Percentiles rank a stretch among this genome's conserved stretches.
These are phyloP conservation scores for Gossypium longicalyx DNA, from an alignment of 345 rosid genomes.

Conservation along the genomic window DNA sequence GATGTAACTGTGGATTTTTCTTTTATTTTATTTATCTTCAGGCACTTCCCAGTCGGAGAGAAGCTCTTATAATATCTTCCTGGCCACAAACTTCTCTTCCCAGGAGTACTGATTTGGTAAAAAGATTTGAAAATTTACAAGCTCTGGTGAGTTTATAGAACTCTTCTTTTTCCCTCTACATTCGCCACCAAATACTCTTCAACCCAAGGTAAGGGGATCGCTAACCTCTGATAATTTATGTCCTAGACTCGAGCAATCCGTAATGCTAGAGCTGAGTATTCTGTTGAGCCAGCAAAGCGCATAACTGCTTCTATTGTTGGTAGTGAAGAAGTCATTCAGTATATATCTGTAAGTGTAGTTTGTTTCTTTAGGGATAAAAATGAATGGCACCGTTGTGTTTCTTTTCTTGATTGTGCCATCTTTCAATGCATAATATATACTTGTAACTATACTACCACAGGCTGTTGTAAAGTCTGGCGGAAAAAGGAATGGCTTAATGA, in stretches of 20 bases:
- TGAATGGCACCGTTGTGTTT: background rate
- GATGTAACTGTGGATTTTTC: background rate
- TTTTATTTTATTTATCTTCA: slow-evolving; percentile 24
- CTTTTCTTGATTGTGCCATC: background rate
- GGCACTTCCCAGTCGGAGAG: slow-evolving; percentile 73
- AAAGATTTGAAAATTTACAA: slow-evolving; percentile 82
- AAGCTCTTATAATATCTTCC: slow-evolving; percentile 83
- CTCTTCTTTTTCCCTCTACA: slow-evolving; percentile 3
- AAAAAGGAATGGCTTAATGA: background rate
- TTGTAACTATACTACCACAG: background rate
- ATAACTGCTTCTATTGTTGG: slow-evolving; percentile 93
- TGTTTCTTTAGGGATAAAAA: background rate
- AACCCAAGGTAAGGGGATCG: background rate
- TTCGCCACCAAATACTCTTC: background rate
- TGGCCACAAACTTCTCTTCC: slow-evolving; percentile 91
- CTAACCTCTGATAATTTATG: slow-evolving; percentile 15
- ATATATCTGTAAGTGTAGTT: slow-evolving; percentile 65
- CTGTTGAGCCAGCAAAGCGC: slow-evolving; percentile 91
- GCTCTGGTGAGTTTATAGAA: slow-evolving; percentile 59
- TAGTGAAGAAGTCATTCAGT: slow-evolving; percentile 68
- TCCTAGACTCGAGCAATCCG: slow-evolving; percentile 83
- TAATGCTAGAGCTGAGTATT: slow-evolving; percentile 93
- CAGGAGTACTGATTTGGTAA: slow-evolving; percentile 44
- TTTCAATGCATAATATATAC: background rate
- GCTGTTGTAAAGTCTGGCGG: background rate